Base-by-base conservation (phyloP, 2,329 filamentous ascomycete species). In the Cercospora sp. region DNA sequence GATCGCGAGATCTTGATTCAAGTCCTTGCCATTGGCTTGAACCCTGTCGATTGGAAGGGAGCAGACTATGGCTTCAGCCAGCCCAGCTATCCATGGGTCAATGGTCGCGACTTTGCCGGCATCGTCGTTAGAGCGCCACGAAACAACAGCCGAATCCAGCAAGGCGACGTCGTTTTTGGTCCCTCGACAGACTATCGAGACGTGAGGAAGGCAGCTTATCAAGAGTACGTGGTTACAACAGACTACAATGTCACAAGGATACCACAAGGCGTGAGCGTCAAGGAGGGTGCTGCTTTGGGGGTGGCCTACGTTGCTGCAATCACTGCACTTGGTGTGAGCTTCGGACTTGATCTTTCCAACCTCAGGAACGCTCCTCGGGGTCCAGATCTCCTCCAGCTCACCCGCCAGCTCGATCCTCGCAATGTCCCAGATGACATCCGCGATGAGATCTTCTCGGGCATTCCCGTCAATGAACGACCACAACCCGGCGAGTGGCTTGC, bases 151-250 rank as follows among this genome's bases (percentile, higher is more conserved):
- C 83, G 88, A 60, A 80, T 91, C 23, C 81, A 82, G 62, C 76
- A 81, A 8, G 87, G 88, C 30, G 88, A 91, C 70, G 80, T 84
- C 62, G 81, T 83, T 9, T 83, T 91, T 36, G 86, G 87, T n/a
- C 88, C 90, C 13, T 91, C 89, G 0, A 92, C 90, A 31, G 90
- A 92, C 79, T 92, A 92, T 74, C 85, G 90, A 16, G 90, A 92
- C 73, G 82, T 88, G 20, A 84, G 90, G 36, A 92, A 92, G 77
- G 89, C 89, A 0, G 88, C 89, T 1, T 92, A 89, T 75, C 90
- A 92, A 77, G 82, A 91, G 75, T 92, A 90, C 72, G 87, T 87
- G 18, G 83, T 91, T 3, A 86, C 88, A 0, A 87, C 85, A 0
- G 83, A 87, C 69, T 90, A 86, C 78, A 92, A 91, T 74, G 84